These are phyloP conservation scores for Scleroderma bovista DNA, from an alignment of 768 basidiomycete species.

Conservation along the genomic window DNA sequence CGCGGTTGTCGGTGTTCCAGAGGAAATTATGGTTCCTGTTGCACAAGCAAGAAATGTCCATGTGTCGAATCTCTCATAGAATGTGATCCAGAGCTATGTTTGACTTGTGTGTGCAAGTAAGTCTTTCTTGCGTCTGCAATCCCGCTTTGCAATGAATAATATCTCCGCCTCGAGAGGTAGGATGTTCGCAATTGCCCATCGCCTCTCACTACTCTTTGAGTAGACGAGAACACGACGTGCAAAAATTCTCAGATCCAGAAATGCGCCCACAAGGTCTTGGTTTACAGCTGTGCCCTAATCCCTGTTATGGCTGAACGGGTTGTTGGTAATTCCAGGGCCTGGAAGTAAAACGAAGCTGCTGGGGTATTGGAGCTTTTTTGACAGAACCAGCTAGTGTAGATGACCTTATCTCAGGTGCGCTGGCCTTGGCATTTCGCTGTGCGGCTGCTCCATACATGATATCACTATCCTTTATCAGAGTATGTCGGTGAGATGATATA, in stretches of 20 bases:
- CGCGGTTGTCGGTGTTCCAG: constrained; percentile 49
- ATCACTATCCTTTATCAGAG: constrained; percentile 35
- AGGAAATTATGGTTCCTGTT: constrained; percentile 21
- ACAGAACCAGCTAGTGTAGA: constrained; percentile 36
- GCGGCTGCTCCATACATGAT: neutral
- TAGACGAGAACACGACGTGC: constrained; percentile 34
- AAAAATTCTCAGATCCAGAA: constrained; percentile 47
- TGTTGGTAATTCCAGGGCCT: constrained; percentile 28
- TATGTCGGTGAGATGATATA: constrained; percentile 61
- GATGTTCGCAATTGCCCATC: neutral
- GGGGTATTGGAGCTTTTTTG: constrained; percentile 54
- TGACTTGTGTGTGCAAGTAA: constrained; percentile 45
- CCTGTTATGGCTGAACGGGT: neutral
- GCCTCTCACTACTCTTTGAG: neutral
- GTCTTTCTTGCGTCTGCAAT: constrained; percentile 9
- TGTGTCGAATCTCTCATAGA: constrained; percentile 50
- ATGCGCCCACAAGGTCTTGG: constrained; percentile 38
- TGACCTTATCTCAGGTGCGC: constrained; percentile 46
- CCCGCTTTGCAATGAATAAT: neutral
- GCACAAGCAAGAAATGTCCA: constrained; percentile 42
- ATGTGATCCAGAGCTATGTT: constrained; percentile 66
- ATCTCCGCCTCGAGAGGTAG: neutral
- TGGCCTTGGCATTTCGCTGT: neutral
- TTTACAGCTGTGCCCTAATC: neutral
- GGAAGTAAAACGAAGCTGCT: constrained; percentile 38